phyloP scores from a whole-genome alignment of 2,329 filamentous ascomycete species.

The Biscogniauxia sp. region DNA sequence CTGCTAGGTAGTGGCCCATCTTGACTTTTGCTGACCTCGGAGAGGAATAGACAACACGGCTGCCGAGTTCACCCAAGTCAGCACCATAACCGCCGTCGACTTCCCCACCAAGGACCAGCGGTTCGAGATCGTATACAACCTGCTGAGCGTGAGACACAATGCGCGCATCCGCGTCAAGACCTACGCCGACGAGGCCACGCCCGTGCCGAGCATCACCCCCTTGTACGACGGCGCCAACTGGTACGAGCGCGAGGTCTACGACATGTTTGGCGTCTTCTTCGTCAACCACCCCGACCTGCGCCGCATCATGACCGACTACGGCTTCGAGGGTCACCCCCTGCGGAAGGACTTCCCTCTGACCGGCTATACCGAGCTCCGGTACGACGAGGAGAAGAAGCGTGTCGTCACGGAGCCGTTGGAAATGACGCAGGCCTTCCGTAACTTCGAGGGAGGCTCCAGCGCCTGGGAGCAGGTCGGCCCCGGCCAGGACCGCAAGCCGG shows the following conservation, averaged over 20 bases:
- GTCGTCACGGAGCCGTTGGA: slow-evolving; percentile 98
- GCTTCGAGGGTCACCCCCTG: slow-evolving; percentile 95
- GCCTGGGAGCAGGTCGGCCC: slow-evolving; percentile 65
- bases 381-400: slow-evolving; percentile 99
- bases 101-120: slow-evolving; percentile 93
- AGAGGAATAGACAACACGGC: slow-evolving; percentile 79
- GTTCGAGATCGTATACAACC: slow-evolving; percentile 97
- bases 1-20: too few relatives aligned
- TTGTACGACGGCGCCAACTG: slow-evolving; percentile 96
- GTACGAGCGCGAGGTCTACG: slow-evolving; percentile 98
- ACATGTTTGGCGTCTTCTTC: slow-evolving; percentile 97
- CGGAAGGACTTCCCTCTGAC: slow-evolving; percentile 98
- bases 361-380: slow-evolving; percentile 96
- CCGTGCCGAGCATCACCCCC: slow-evolving; percentile 81
- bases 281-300: slow-evolving; percentile 90
- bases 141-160: slow-evolving; percentile 94
- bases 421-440: slow-evolving; percentile 96
- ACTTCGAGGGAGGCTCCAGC: slow-evolving; percentile 87
- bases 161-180: slow-evolving; percentile 97
- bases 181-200: slow-evolving; percentile 93
- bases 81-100: slow-evolving; percentile 90
- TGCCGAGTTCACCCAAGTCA: slow-evolving; percentile 92
- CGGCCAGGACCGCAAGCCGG: slow-evolving; percentile 76
- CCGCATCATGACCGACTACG: slow-evolving; percentile 99
- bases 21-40: slow-evolving; percentile 12